Evolutionary conservation across 352 stramenopile genomes (phyloP).

Genomic region (Phytophthora gonapodyides): DNA sequence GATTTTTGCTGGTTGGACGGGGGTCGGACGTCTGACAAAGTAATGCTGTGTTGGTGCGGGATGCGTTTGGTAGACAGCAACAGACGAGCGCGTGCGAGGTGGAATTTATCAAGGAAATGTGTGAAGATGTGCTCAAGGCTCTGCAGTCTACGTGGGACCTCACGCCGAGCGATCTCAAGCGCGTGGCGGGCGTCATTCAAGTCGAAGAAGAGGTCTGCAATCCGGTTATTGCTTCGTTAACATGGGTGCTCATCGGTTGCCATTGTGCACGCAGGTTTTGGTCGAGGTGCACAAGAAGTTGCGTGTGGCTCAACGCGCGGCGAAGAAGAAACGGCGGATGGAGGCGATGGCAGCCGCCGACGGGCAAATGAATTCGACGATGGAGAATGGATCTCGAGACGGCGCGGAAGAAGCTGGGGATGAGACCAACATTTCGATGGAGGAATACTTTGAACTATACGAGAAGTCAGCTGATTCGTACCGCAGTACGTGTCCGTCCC

Average conservation of each 20-base stretch:
- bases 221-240: not conserved
- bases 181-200: conserved; percentile 63
- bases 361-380: conserved; percentile 7
- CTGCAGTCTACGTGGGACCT: conserved; percentile 79
- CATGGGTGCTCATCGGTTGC: conserved; percentile 1
- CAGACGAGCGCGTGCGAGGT: conserved; percentile 70
- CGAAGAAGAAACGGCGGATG: conserved; percentile 47
- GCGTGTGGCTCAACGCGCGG: conserved; percentile 33
- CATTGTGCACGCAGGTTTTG: conserved; percentile 40
- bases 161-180: conserved; percentile 54
- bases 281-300: conserved; percentile 72
- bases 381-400: conserved; percentile 6
- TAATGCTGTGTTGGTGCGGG: not conserved
- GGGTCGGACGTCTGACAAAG: not conserved
- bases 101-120: conserved; percentile 79
- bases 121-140: conserved; percentile 61
- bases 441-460: conserved; percentile 58
- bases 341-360: conserved; percentile 23
- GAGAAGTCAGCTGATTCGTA: conserved; percentile 68
- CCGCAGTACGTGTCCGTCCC: conserved; percentile 46
- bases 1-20: not conserved
- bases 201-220: conserved; percentile 54
- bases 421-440: conserved; percentile 32
- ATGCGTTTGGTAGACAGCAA: conserved; percentile 44
- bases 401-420: conserved; percentile 6